Evolutionary conservation across 495 filamentous ascomycete genomes (phyloP).

Genomic region (Chaetomium cochliodes): DNA sequence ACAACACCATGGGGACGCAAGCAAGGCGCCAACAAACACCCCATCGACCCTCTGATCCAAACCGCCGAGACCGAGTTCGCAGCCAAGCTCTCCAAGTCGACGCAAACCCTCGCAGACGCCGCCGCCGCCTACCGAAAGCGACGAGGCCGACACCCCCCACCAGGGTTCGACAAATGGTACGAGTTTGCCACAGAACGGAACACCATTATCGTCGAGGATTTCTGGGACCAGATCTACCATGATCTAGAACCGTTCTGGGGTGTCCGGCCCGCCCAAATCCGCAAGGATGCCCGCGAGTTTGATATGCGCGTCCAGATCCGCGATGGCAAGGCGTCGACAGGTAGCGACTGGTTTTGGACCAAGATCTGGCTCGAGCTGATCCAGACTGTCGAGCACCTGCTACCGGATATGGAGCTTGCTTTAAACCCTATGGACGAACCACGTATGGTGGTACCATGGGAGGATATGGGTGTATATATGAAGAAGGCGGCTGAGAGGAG

Average conservation of each 20-base stretch:
- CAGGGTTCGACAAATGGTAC: conserved; percentile 70
- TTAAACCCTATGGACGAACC: conserved; percentile 71
- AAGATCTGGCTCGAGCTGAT: conserved; percentile 61
- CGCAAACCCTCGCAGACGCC: conserved; percentile 55
- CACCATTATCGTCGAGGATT: conserved; percentile 65
- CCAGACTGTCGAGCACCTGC: conserved; percentile 53
- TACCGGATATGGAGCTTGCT: conserved; percentile 71
- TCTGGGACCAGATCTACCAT: conserved; percentile 69
- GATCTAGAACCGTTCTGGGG: conserved; percentile 73
- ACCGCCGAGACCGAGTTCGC: conserved; percentile 45
- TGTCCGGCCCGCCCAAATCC: conserved; percentile 54
- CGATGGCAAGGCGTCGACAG: conserved; percentile 53
- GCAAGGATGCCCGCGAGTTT: conserved; percentile 52
- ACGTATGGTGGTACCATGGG: conserved; percentile 64
- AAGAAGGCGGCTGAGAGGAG: conserved; percentile 52
- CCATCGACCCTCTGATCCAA: conserved; percentile 50
- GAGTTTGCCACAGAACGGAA: conserved; percentile 59
- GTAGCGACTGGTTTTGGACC: conserved; percentile 62
- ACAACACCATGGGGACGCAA: not conserved
- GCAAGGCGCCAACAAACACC: conserved; percentile 32
- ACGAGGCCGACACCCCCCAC: conserved; percentile 69
- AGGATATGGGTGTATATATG: conserved; percentile 59
- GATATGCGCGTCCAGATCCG: conserved; percentile 61
- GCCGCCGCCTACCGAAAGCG: conserved; percentile 61
- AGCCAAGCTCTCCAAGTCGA: conserved; percentile 41